Percentiles rank a stretch among this genome's conserved stretches.
These are phyloP conservation scores for Zelonia costaricensis DNA, from an alignment of 208 protist species.

Conservation along the genomic window DNA sequence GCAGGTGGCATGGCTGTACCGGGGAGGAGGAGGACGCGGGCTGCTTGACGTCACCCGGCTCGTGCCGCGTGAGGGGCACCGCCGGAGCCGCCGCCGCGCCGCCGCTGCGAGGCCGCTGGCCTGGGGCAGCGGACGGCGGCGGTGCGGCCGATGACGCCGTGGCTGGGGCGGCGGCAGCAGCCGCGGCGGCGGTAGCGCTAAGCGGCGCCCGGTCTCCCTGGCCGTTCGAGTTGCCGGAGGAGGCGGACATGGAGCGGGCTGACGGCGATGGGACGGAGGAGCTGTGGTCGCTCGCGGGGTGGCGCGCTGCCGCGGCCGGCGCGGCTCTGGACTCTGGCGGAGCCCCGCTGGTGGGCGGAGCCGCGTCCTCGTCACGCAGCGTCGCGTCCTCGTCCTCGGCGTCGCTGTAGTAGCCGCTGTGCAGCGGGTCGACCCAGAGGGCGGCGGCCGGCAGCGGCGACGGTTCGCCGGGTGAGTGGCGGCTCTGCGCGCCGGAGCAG, in stretches of 20 bases:
- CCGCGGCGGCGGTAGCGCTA: too few species aligned
- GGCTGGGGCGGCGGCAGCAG: too few species aligned
- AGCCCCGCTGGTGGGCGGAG: not conserved
- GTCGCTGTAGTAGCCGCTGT: not conserved
- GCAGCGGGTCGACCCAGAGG: constrained; percentile 16
- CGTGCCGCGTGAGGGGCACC: too few species aligned
- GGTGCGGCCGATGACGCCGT: not conserved
- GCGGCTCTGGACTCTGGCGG: not conserved
- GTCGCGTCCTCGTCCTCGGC: not conserved
- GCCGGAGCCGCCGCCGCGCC: constrained; percentile 7
- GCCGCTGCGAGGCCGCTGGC: not conserved
- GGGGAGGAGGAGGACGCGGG: constrained; percentile 1
- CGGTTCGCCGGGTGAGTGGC: not conserved
- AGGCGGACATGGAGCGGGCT: constrained; percentile 1
- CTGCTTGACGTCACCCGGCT: constrained; percentile 8
- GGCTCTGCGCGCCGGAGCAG: not conserved
- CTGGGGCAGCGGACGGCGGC: not conserved
- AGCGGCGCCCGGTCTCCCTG: too few species aligned
- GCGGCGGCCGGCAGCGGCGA: not conserved
- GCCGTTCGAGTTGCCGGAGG: not conserved
- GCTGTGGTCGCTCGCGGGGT: not conserved
- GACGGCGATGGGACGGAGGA: not conserved
- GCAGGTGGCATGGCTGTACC: not conserved
- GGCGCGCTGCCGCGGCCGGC: not conserved
- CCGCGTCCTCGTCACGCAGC: not conserved